Evolutionary conservation across 192 early-diverging fungal genomes (phyloP), one percentile per base, ranked within the genome.

Genomic region (Podila clonocystis): DNA sequence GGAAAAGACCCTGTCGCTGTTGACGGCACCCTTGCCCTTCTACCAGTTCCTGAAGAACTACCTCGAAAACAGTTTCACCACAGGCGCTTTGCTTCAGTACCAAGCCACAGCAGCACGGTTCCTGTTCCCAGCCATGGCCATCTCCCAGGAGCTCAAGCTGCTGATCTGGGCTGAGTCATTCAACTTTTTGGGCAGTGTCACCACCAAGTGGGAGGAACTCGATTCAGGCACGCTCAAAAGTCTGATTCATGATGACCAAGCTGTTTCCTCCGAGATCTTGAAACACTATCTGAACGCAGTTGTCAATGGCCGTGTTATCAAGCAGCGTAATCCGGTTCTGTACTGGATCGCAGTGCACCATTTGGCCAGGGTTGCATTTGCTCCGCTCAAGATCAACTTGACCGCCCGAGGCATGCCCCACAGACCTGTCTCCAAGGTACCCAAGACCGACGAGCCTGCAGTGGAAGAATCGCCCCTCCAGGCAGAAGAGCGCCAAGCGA

Each of bases 311-410:
- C 50, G 77, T 22, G 77, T 80, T 13, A 73, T 80, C 58, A 80
- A 80, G 67, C 77, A 80, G 67, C 65, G 77, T 28, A 80, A 80
- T 58, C 71, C 77, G 0, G 66, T 55, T 7, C 41, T 80, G 30
- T 80, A 80, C 41, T 80, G 77, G 77, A 73, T 80, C 41, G 77
- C 70, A 24, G 63, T 80, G 15, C 77, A 80, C 65, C 77, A 80
- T 48, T 36, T 80, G n/a, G 66, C 77, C 5, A 59, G 70, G 11
- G 62, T 59, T 9, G 49, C 67, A 0, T 69, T 80, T 62, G 71
- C 70, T 3, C 77, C 70, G 62, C 50, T 80, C 36, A 63, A 73
- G 59, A 80, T 80, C 60, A 69, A 60, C 3, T 2, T 67, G 55
- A 12, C 66, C 22, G 26, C 72, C 1, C 50, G 41, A 1, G 41